Conservation (phyloP, 2,329 filamentous ascomycete genomes). For the Magnaporthiopsis rhizophila region DNA sequence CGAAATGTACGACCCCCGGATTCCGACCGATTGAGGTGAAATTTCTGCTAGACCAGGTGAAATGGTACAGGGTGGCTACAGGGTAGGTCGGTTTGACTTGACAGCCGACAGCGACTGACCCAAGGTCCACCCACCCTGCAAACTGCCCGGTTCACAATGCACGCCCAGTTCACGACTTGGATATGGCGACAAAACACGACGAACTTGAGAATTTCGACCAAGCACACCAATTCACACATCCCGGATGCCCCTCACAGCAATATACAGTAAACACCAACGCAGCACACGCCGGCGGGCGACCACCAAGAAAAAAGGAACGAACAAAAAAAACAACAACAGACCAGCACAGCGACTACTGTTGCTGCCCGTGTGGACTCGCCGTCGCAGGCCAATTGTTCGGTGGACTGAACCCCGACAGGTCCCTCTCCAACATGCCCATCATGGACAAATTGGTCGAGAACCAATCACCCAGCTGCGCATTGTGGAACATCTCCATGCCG, state of each 20-base stretch:
- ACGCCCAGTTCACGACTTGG: not conserved
- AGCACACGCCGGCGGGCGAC: not conserved
- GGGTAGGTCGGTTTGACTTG: no score
- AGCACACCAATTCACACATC: no score
- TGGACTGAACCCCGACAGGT: constrained; percentile 23
- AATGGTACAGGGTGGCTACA: no score
- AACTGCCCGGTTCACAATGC: not conserved
- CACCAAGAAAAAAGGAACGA: not conserved
- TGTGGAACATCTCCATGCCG: constrained; percentile 1
- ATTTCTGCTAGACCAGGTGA: no score
- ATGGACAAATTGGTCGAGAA: constrained; percentile 61
- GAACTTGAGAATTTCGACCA: no score
- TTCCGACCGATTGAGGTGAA: constrained; percentile 47
- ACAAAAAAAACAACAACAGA: not conserved
- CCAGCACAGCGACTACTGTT: not conserved
- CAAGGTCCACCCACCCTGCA: not conserved
- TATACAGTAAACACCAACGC: not conserved
- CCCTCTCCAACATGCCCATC: constrained; percentile 57
- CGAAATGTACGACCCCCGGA: constrained; percentile 55
- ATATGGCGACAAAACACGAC: not conserved
- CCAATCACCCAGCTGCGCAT: constrained; percentile 52
- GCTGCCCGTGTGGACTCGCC: not conserved
- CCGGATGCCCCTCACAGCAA: no score
- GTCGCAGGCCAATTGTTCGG: not conserved
- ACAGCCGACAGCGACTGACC: no score